A percentile compares a stretch with the other conserved stretches of the same genome.
Evolutionary conservation across 2,329 filamentous ascomycete genomes (phyloP).

Genomic region (Thielaviopsis musarum): DNA sequence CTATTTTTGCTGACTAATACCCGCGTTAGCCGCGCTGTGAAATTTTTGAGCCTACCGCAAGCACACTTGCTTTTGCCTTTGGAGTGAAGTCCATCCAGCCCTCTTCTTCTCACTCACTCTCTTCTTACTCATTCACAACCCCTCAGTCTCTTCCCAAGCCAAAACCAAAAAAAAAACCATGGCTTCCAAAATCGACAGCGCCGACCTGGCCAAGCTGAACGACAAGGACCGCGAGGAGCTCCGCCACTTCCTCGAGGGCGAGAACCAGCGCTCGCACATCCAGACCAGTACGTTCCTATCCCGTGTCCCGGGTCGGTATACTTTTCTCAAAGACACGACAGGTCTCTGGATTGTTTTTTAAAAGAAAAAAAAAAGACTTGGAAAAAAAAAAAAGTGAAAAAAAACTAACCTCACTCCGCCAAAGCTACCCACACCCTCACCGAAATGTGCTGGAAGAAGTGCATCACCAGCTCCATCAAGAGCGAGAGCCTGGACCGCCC

Average conservation of each 20-base stretch:
- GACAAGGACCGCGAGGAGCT: constrained; percentile 76
- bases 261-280: constrained; percentile 65
- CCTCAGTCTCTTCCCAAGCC: background rate
- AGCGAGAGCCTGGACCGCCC: constrained; percentile 53
- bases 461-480: constrained; percentile 59
- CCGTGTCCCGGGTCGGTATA: background rate
- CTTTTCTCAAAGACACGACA: too few species aligned
- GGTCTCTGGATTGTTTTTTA: too few species aligned
- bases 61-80: too few species aligned
- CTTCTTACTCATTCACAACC: background rate
- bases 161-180: constrained; percentile 15
- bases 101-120: too few species aligned
- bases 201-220: constrained; percentile 59
- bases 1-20: background rate
- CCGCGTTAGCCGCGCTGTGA: background rate
- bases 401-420: background rate
- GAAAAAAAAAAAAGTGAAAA: background rate
- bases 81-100: background rate
- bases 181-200: constrained; percentile 25
- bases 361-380: too few species aligned
- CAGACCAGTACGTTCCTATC: constrained; percentile 36
- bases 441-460: constrained; percentile 90
- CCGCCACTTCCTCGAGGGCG: constrained; percentile 67
- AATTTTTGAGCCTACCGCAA: background rate
- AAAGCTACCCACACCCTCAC: constrained; percentile 38